These are phyloP conservation scores for Ophiocordyceps polyrhachis-furcata DNA, from an alignment of 2,329 filamentous ascomycete genomes.

Conservation along the genomic window DNA sequence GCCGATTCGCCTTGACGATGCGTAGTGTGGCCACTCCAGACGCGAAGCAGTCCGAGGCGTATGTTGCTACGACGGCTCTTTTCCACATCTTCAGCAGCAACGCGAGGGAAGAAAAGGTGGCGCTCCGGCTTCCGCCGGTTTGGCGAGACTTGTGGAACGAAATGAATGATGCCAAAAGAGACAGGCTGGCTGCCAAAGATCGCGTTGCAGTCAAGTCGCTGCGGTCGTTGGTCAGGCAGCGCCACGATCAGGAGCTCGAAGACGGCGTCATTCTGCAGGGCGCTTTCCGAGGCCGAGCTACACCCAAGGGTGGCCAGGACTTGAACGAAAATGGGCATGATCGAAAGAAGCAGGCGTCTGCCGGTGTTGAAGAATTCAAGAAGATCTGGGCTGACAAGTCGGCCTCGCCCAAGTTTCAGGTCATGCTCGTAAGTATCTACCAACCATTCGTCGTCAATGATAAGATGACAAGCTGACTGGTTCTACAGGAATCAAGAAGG, in stretches of 20 bases:
- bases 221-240: constrained; percentile 48
- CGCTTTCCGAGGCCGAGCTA: constrained; percentile 48
- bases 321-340: constrained; percentile 29
- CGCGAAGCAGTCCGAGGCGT: constrained; percentile 68
- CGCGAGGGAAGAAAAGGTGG: constrained; percentile 70
- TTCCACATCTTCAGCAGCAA: constrained; percentile 67
- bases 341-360: constrained; percentile 18
- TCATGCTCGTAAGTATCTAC: constrained; percentile 46
- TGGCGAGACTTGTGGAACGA: constrained; percentile 83
- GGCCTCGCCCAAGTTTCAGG: constrained; percentile 43
- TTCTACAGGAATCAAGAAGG: constrained; percentile 38
- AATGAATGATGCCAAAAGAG: constrained; percentile 51
- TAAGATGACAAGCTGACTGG: constrained; percentile 1
- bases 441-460: no score
- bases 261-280: constrained; percentile 61
- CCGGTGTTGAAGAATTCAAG: constrained; percentile 30
- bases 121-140: constrained; percentile 53
- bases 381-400: constrained; percentile 42
- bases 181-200: constrained; percentile 49
- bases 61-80: constrained; percentile 61
- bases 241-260: constrained; percentile 49
- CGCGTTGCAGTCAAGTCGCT: constrained; percentile 49
- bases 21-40: constrained; percentile 54
- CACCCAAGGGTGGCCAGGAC: constrained; percentile 26
- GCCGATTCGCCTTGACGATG: constrained; percentile 54